phyloP scores from a whole-genome alignment of 2,329 filamentous ascomycete species.

The Stagonosporopsis rhizophila region DNA sequence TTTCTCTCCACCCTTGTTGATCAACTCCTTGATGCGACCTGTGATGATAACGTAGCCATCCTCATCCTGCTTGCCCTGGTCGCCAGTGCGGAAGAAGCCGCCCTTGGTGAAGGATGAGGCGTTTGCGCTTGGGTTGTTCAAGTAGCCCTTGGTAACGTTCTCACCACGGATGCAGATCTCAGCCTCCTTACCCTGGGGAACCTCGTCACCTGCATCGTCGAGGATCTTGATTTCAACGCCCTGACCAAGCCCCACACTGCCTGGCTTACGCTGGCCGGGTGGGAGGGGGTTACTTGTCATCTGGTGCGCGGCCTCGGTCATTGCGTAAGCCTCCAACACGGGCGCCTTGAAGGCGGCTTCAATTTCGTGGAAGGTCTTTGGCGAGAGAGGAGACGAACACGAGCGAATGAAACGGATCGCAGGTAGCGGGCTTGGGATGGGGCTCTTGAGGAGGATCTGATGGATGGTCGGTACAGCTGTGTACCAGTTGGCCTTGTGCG shows the following conservation, averaged over 20 bases:
- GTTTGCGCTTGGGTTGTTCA: conserved; percentile 83
- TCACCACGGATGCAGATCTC: conserved; percentile 84
- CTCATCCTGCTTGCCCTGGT: conserved; percentile 80
- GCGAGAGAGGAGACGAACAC: conserved; percentile 83
- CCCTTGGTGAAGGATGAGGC: conserved; percentile 72
- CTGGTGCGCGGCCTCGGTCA: conserved; percentile 89
- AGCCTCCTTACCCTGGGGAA: conserved; percentile 73
- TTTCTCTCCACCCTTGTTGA: conserved; percentile 90
- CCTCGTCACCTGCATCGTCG: conserved; percentile 70
- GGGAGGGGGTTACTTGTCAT: conserved; percentile 73
- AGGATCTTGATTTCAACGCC: conserved; percentile 84
- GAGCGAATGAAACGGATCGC: conserved; percentile 86
- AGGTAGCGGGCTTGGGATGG: conserved; percentile 71
- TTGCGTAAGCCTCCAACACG: conserved; percentile 88
- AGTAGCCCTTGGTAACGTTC: conserved; percentile 84
- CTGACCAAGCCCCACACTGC: conserved; percentile 82
- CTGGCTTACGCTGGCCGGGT: conserved; percentile 77
- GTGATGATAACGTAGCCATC: conserved; percentile 88
- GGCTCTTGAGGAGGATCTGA: conserved; percentile 81
- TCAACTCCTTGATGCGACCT: conserved; percentile 90
- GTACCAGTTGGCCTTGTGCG: conserved; percentile 85
- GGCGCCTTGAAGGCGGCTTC: conserved; percentile 78
- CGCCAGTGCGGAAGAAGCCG: conserved; percentile 88
- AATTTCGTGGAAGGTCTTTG: conserved; percentile 80
- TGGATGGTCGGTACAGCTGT: conserved; percentile 93